Evolutionary conservation across 2,329 filamentous ascomycete species (phyloP), one percentile per base, ranked within the genome.

Genomic region (Chrysoporthe cubensis): DNA sequence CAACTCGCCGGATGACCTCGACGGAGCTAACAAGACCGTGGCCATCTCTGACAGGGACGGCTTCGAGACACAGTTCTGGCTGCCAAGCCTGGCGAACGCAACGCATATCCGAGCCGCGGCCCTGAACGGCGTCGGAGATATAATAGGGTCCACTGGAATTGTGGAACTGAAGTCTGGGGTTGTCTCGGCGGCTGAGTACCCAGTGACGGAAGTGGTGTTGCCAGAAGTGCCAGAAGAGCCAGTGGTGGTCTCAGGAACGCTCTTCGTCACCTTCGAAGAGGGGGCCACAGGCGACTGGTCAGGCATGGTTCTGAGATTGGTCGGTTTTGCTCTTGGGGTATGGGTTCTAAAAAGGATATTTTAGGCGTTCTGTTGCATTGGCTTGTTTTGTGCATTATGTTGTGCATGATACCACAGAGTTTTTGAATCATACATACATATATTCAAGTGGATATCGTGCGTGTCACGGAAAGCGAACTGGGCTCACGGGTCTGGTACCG

Each of bases 61-160:
- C 3, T 64, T 64, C 40, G 62, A 64, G 50, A 64, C 62, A 21
- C 42, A 61, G 21, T 61, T 61, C 42, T 61, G 40, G 58, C 18
- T 65, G 6, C 57, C 57, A 11, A 6, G 34, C 7, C 62, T 57
- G 1, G 62, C 54, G 2, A 14, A 65, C 18, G 16, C 58, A 5
- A 63, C 57, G 32, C 68, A 71, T 44, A 44, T 69, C 6, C 66
- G 70, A 9, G 70, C 65, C 1, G 70, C 69, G 18, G 69, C 69
- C 4, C 37, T 71, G 13, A 67, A 71, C 34, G 58, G 14, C n/a
- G 46, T 65, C 42, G 50, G 64, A 5, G 66, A 62, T 21, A 60
- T 71, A 21, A 62, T 71, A 1, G 70, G 69, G 5, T 71, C 69
- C 16, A 69, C 70, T 16, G 58, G 66, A 6, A 62, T 71, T 21